phyloP scores from a whole-genome alignment of 2,329 filamentous ascomycete genomes.

The Waltergamsia citrina region DNA sequence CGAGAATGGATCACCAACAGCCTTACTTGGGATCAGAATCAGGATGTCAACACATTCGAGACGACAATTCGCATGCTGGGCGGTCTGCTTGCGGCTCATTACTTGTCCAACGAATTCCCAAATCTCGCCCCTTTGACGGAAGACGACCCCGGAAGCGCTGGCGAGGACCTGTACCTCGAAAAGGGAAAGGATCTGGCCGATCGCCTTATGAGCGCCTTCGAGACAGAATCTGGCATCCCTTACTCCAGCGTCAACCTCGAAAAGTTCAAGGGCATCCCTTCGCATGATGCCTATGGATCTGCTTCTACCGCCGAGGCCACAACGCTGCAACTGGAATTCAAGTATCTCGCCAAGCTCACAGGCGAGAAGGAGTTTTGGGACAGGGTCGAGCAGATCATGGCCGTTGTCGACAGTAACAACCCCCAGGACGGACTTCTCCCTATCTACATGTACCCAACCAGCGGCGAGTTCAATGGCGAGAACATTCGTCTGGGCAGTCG shows the following conservation, averaged over 20 bases:
- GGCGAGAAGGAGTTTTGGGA: constrained; percentile 92
- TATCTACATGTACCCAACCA: constrained; percentile 78
- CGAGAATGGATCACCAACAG: constrained; percentile 79
- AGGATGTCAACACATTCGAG: constrained; percentile 96
- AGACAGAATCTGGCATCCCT: constrained; percentile 77
- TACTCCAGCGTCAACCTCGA: constrained; percentile 85
- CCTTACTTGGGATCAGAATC: constrained; percentile 80
- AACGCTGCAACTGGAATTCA: constrained; percentile 89
- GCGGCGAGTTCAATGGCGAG: constrained; percentile 67
- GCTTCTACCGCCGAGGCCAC: constrained; percentile 92
- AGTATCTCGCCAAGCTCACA: constrained; percentile 90
- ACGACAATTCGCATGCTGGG: constrained; percentile 97
- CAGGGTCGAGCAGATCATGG: constrained; percentile 81
- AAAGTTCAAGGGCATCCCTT: constrained; percentile 64
- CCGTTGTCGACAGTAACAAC: constrained; percentile 78
- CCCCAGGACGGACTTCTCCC: constrained; percentile 76
- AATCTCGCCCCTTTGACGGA: constrained; percentile 66
- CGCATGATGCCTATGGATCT: constrained; percentile 77
- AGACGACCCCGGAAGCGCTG: constrained; percentile 61
- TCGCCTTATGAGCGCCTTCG: constrained; percentile 77
- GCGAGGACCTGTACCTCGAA: constrained; percentile 90
- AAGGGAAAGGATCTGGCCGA: constrained; percentile 92
- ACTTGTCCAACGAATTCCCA: constrained; percentile 78
- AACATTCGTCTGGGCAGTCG: constrained; percentile 90
- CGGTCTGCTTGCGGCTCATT: constrained; percentile 85